A percentile compares a stretch with the other conserved stretches of the same genome.
Conservation (phyloP, 495 filamentous ascomycete species). For the Niebla homalea region DNA sequence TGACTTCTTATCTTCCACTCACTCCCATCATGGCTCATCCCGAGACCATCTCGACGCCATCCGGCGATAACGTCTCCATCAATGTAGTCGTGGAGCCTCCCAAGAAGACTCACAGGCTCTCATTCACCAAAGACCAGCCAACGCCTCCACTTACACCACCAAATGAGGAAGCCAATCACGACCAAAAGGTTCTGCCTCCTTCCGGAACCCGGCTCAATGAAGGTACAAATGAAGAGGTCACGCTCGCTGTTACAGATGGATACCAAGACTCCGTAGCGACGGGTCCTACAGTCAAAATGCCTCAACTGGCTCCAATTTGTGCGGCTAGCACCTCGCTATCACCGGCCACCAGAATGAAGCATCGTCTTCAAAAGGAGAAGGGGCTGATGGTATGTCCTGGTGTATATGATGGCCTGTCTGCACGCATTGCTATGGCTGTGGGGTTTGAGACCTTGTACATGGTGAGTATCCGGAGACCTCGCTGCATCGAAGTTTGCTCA, state of each 20-base stretch:
- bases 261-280: not conserved
- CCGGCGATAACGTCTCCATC: not conserved
- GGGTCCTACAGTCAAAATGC: not conserved
- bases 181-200: not conserved
- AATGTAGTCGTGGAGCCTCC: not conserved
- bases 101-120: not conserved
- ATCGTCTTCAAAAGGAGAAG: constrained; percentile 22
- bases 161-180: not conserved
- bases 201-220: not conserved
- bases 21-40: not conserved
- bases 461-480: constrained; percentile 27
- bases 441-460: constrained; percentile 56
- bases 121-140: constrained; percentile 1
- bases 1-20: constrained; percentile 2
- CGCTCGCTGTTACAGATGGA: not conserved
- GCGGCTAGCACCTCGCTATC: not conserved
- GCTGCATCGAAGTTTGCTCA: not conserved
- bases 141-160: not conserved
- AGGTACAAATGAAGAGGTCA: not conserved
- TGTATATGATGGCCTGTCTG: constrained; percentile 56
- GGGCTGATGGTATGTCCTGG: constrained; percentile 45
- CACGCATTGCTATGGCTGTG: constrained; percentile 46
- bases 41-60: not conserved
- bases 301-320: not conserved
- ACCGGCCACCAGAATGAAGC: constrained; percentile 24